Evolutionary conservation across 192 early-diverging fungal genomes (phyloP).

Genomic region (Dissophora ornata): DNA sequence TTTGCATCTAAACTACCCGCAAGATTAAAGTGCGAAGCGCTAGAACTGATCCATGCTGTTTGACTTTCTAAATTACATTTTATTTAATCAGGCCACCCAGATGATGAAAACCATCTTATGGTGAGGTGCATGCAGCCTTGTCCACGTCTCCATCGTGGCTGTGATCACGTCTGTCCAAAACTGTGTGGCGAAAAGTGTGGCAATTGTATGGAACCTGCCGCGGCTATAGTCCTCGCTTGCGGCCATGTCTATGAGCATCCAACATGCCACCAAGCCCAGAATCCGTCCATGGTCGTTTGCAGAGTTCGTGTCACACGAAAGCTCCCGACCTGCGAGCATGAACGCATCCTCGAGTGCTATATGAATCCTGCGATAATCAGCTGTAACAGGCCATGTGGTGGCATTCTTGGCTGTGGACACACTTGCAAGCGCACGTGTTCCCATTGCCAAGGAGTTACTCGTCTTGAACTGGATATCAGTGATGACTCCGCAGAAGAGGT

Average conservation of each 20-base stretch:
- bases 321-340: conserved; percentile 58
- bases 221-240: conserved; percentile 26
- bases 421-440: conserved; percentile 52
- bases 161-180: conserved; percentile 60
- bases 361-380: neutral
- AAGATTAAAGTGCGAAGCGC: no score
- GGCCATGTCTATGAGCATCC: conserved; percentile 35
- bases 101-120: conserved; percentile 54
- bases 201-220: conserved; percentile 32
- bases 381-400: conserved; percentile 48
- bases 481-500: neutral
- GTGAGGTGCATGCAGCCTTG: conserved; percentile 62
- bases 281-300: conserved; percentile 32
- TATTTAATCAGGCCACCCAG: conserved; percentile 56
- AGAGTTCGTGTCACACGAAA: conserved; percentile 17
- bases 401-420: conserved; percentile 49
- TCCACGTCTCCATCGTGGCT: conserved; percentile 45
- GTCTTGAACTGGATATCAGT: no score
- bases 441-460: conserved; percentile 49
- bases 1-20: neutral
- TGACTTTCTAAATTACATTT: no score
- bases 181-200: conserved; percentile 64
- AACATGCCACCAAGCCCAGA: conserved; percentile 23
- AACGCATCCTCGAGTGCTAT: conserved; percentile 38
- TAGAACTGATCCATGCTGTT: no score